phyloP scores from a whole-genome alignment of 164 flowering plant genomes.

The Vitis riparia region DNA sequence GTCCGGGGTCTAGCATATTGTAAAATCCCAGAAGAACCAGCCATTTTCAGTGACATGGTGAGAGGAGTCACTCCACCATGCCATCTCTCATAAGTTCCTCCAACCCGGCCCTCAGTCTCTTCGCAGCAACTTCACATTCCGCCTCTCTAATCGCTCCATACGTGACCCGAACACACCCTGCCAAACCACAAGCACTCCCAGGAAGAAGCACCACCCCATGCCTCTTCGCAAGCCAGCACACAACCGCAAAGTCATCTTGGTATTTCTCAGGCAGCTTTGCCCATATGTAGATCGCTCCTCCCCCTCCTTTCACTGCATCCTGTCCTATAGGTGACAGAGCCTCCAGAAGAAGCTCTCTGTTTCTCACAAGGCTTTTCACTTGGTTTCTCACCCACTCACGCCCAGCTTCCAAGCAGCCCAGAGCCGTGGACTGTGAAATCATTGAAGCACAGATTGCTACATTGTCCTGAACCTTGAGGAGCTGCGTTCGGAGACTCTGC shows the following conservation, averaged over 20 bases:
- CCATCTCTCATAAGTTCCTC: slow-evolving; percentile 68
- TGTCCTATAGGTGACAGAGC: slow-evolving; percentile 73
- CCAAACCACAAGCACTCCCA: slow-evolving; percentile 65
- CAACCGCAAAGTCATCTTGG: slow-evolving; percentile 58
- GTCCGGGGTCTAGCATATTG: background rate
- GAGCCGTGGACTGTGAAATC: slow-evolving; percentile 63
- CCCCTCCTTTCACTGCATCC: slow-evolving; percentile 72
- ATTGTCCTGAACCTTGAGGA: slow-evolving; percentile 77
- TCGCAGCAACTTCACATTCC: slow-evolving; percentile 50
- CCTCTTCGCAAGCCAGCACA: slow-evolving; percentile 58
- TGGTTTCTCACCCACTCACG: slow-evolving; percentile 59
- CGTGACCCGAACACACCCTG: slow-evolving; percentile 60
- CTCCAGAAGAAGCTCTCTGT: slow-evolving; percentile 43
- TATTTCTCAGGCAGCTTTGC: slow-evolving; percentile 62
- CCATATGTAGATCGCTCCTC: slow-evolving; percentile 81
- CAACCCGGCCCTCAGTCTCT: slow-evolving; percentile 56
- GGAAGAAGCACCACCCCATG: slow-evolving; percentile 64
- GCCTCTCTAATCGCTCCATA: slow-evolving; percentile 64
- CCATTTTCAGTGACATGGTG: background rate
- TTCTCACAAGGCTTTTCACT: slow-evolving; percentile 60
- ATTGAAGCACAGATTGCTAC: slow-evolving; percentile 76
- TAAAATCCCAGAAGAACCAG: background rate
- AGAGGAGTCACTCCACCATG: slow-evolving; percentile 31
- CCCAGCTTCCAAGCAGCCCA: slow-evolving; percentile 55
- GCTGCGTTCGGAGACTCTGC: slow-evolving; percentile 51